Evolutionary conservation across 306 rosid species (phyloP), one percentile per base, ranked within the genome.

Genomic region (Citrullus mucosospermus): DNA sequence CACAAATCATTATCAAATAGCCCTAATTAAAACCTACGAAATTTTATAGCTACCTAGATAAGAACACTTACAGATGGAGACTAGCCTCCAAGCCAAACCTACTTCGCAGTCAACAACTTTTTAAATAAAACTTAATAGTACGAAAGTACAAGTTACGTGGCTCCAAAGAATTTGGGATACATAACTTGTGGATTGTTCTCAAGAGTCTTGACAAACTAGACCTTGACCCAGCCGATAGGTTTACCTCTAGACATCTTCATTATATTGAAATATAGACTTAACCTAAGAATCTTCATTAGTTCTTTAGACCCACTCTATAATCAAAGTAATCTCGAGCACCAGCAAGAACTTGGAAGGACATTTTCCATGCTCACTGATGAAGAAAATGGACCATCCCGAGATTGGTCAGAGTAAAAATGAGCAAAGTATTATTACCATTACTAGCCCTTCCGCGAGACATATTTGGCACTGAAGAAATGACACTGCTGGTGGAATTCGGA

Each of bases 391-490:
- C 62, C 55, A 78, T 76, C 80, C 79, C 9, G 78, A 71, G 68
- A 62, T 80, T 77, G 78, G 72, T 69, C 13, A 28, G 13, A 69
- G 83, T 80, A 81, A 54, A 25, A 78, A 70, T 44, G 1, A 70
- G 57, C 39, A 6, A 72, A 57, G 80, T 78, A 78, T 65, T 73
- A 78, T 85, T 92, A 94, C 98, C 97, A 82, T 92, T 83, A 92
- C 79, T 54, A 95, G 89, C 79, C 97, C 97, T 84, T 95, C 96
- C 72, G 96, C 97, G 1, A 95, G 88, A 83, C 89, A 95, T 68
- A 92, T 88, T 84, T 95, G 96, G 83, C 98, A 91, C 82, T 92
- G 98, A 80, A 95, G 89, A 86, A 88, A 92, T 87, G 88, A 84
- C 78, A 95, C 94, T 60, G 90, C 88, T 30, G 95, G 89, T 36